phyloP scores from a whole-genome alignment of 208 protist genomes.

The Borovskyia barvae region DNA sequence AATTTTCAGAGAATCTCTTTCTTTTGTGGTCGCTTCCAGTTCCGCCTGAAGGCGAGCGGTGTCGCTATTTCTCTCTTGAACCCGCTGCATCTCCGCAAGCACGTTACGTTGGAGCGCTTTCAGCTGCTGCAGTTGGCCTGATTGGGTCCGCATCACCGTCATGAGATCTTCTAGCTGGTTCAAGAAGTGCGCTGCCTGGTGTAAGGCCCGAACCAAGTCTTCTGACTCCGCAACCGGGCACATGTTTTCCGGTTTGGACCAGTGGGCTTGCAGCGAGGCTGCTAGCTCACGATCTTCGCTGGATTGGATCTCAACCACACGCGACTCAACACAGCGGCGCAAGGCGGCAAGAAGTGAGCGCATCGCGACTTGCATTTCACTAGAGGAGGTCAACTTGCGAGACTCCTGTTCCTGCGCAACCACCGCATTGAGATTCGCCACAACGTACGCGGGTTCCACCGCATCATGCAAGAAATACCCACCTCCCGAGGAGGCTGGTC shows the following conservation, averaged over 20 bases:
- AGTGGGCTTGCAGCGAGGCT: conserved; percentile 20
- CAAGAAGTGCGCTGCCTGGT: conserved; percentile 48
- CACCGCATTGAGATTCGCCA: conserved; percentile 30
- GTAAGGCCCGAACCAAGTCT: conserved; percentile 32
- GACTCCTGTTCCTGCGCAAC: conserved; percentile 9
- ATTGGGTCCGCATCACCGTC: conserved; percentile 44
- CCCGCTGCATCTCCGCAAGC: conserved; percentile 10
- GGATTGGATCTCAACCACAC: conserved; percentile 34
- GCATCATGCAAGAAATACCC: conserved; percentile 34
- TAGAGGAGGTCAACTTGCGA: conserved; percentile 39
- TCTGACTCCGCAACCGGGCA: conserved; percentile 50
- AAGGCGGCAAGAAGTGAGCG: conserved; percentile 45
- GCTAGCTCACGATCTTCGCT: conserved; percentile 27
- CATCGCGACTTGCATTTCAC: conserved; percentile 42
- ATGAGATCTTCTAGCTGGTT: conserved; percentile 41
- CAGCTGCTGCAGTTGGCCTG: conserved; percentile 38
- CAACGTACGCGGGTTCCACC: conserved; percentile 35
- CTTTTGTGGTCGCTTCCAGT: conserved; percentile 14
- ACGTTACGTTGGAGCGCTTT: conserved; percentile 27
- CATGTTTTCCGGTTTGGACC: conserved; percentile 23
- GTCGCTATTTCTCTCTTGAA: not conserved
- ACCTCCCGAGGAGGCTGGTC: not conserved
- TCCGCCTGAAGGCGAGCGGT: conserved; percentile 4
- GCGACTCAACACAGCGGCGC: conserved; percentile 34
- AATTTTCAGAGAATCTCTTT: no score